These are phyloP conservation scores for Yamadazyma diddensiae DNA, from an alignment of 1,139 yeast genomes.

Conservation along the genomic window DNA sequence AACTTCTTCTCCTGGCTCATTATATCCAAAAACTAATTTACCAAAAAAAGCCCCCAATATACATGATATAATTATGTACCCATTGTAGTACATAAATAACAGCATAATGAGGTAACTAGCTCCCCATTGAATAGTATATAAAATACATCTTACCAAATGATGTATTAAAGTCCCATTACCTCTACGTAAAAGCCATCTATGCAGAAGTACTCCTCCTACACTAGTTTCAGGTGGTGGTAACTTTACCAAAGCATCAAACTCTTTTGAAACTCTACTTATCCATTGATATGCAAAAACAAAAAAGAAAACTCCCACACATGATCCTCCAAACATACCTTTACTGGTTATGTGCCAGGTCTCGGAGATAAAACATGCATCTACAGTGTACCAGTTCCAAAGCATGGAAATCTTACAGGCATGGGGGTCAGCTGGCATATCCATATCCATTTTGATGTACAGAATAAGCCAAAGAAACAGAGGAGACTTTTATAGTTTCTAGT, in stretches of 20 bases:
- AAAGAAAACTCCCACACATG: slow-evolving; percentile 63
- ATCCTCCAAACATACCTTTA: slow-evolving; percentile 63
- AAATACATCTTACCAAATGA: slow-evolving; percentile 46
- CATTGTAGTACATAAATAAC: slow-evolving; percentile 72
- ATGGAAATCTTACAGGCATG: slow-evolving; percentile 35
- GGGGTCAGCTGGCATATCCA: slow-evolving; percentile 3
- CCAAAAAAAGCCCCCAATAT: slow-evolving; percentile 63
- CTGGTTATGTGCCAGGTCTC: slow-evolving; percentile 62
- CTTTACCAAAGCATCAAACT: slow-evolving; percentile 31
- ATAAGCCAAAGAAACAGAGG: no score
- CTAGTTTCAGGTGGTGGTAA: slow-evolving; percentile 18
- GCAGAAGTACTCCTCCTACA: slow-evolving; percentile 31
- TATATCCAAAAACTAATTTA: slow-evolving; percentile 45
- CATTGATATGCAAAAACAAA: slow-evolving; percentile 57
- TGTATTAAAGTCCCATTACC: slow-evolving; percentile 38
- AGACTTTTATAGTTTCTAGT: no score
- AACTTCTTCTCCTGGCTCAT: slow-evolving; percentile 28
- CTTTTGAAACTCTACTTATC: slow-evolving; percentile 55
- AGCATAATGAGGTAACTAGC: slow-evolving; percentile 64
- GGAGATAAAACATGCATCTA: slow-evolving; percentile 64
- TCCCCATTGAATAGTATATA: slow-evolving; percentile 61
- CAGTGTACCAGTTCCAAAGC: slow-evolving; percentile 48
- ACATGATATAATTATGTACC: slow-evolving; percentile 62
- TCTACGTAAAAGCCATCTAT: slow-evolving; percentile 33
- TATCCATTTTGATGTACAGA: no score